These are phyloP conservation scores for Caryopteris hybrid DNA, from an alignment of 305 asterid species.

Conservation along the genomic window DNA sequence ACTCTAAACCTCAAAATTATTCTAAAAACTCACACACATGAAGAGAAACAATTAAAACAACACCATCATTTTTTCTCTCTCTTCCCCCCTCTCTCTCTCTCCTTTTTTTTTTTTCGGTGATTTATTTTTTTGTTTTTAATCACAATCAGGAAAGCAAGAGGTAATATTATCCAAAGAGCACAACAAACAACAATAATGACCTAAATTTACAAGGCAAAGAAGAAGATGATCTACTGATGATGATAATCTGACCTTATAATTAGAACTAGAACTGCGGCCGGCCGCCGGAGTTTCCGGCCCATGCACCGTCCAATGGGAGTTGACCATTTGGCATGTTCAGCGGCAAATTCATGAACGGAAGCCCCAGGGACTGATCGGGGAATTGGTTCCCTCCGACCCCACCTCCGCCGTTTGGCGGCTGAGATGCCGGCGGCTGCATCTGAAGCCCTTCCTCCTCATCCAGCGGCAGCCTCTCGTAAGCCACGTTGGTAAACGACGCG, in stretches of 20 bases:
- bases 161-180: slow-evolving; percentile 6
- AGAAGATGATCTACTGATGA: slow-evolving; percentile 14
- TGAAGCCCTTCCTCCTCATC: slow-evolving; percentile 60
- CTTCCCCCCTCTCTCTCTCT: no score
- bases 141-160: slow-evolving; percentile 20
- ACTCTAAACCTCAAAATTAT: slow-evolving; percentile 22
- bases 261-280: slow-evolving; percentile 48
- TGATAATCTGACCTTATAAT: slow-evolving; percentile 39
- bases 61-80: neutral
- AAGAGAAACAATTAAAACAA: slow-evolving; percentile 18
- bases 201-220: slow-evolving; percentile 45
- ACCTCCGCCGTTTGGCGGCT: slow-evolving; percentile 30
- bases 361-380: slow-evolving; percentile 41
- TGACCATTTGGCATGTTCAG: slow-evolving; percentile 36
- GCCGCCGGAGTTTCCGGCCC: slow-evolving; percentile 59
- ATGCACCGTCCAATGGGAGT: slow-evolving; percentile 62
- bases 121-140: neutral
- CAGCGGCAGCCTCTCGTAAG: slow-evolving; percentile 75
- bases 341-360: slow-evolving; percentile 49
- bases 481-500: slow-evolving; percentile 81
- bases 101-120: no score
- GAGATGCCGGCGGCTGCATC: slow-evolving; percentile 43
- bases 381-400: slow-evolving; percentile 28
- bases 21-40: slow-evolving; percentile 21
- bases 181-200: slow-evolving; percentile 14